A percentile compares a stretch with the other conserved stretches of the same genome.
Conservation (phyloP, 2,329 filamentous ascomycete genomes). For the Teratosphaeria destructans region DNA sequence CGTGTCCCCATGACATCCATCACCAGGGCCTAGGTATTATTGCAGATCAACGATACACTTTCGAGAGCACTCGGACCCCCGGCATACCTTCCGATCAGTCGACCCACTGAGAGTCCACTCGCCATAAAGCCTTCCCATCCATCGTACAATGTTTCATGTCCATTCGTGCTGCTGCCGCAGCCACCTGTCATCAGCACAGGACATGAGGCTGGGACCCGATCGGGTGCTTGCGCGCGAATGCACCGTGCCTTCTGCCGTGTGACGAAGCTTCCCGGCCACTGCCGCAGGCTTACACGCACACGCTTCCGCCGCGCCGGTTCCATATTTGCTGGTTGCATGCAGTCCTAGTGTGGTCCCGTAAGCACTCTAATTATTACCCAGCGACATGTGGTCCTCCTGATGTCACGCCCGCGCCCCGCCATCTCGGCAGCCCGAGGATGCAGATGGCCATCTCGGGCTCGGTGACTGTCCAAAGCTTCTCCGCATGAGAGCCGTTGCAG, state of each 20-base stretch:
- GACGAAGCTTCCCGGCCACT: not conserved
- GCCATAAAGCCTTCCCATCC: not conserved
- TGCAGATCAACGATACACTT: no score
- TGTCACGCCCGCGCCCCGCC: not conserved
- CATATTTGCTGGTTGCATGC: not conserved
- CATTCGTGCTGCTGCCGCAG: not conserved
- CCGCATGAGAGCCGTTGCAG: not conserved
- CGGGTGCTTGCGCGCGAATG: not conserved
- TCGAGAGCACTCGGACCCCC: no score
- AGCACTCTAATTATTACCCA: not conserved
- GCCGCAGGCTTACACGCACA: not conserved
- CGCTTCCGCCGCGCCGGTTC: not conserved
- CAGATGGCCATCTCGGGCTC: not conserved
- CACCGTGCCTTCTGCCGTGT: not conserved
- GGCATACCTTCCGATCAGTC: not conserved
- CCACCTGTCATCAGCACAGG: not conserved
- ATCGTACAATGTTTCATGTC: not conserved
- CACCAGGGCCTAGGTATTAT: no score
- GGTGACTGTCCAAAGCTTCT: not conserved
- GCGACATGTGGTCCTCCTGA: not conserved
- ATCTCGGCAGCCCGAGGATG: not conserved
- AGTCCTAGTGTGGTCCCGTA: not conserved
- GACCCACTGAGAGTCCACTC: not conserved
- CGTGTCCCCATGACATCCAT: not conserved
- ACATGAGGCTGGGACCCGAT: not conserved